Base-by-base conservation (phyloP, 768 basidiomycete genomes). In the Phlebiopsis gigantea region DNA sequence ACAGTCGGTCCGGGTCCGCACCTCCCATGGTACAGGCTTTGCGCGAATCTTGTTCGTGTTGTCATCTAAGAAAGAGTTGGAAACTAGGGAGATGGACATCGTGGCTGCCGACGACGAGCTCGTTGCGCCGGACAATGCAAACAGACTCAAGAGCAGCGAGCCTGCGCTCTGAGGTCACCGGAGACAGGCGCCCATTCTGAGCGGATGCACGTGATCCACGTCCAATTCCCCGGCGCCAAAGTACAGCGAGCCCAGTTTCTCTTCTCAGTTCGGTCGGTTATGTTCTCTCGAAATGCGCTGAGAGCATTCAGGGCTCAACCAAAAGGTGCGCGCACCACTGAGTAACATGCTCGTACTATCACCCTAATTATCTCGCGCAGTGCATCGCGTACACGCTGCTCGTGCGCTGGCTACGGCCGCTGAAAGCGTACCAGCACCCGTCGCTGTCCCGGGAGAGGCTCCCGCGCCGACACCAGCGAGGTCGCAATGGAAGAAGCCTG, bases 21-120 rank as follows among this genome's bases (percentile, higher is more conserved):
- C 96, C 86, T 97, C 94, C 96, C 96, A 98, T 61, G 94, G 94
- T 9, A 97, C 92, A 1, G 87, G 85, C 71, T 95, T 97, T 7
- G 87, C 80, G 63, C 88, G 80, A 59, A 95, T 93, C 78, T 96
- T 95, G 52, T 85, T 78, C 7, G 91, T 88, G 65, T 78, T 82
- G 62, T 96, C 93, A 62, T 94, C 90, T 59, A 98, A 83, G 75
- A 88, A 93, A 1, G 83, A 70, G 65, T 88, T 93, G 22, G 87
- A 87, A 30, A 93, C 86, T 53, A 92, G 80, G 48, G 83, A 82
- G 61, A 88, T 76, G 14, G 88, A 83, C 89, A 90, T 90, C 63
- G 66, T 65, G 53, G 55, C 47, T 57, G 28, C 15, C 26, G 42
- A 7, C 12, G 10, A 26, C n/a, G 45, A 46, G 53, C 30, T 29